phyloP scores from a whole-genome alignment of 176 grass and related monocot genomes.

The Aechmea fasciata region DNA sequence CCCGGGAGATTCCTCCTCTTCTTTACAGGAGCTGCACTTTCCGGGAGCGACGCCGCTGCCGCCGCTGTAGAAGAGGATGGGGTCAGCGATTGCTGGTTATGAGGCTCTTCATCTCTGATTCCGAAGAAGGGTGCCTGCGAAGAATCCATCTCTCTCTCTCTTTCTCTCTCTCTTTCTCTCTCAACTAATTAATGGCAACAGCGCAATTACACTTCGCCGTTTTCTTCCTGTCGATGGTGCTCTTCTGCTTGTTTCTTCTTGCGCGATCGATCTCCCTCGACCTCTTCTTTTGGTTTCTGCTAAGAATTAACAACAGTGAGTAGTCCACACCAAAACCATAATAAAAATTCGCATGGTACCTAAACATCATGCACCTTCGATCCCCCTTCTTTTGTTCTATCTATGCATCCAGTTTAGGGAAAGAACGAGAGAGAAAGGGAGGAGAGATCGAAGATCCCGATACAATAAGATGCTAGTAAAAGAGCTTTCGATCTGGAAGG shows the following conservation, averaged over 20 bases:
- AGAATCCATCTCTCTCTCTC: slow-evolving; percentile 24
- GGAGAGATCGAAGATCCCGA: slow-evolving; percentile 33
- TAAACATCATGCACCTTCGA: slow-evolving; percentile 45
- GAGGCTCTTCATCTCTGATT: slow-evolving; percentile 79
- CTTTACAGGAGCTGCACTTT: slow-evolving; percentile 45
- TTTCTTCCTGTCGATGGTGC: no score
- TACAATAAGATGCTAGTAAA: slow-evolving; percentile 30
- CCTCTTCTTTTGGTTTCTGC: slow-evolving; percentile 2
- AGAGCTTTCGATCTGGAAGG: slow-evolving; percentile 41
- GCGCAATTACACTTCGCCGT: no score
- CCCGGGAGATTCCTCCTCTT: slow-evolving; percentile 90
- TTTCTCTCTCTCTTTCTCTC: no score
- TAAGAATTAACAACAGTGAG: slow-evolving; percentile 8
- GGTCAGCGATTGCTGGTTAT: slow-evolving; percentile 31
- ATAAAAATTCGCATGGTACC: slow-evolving; percentile 21
- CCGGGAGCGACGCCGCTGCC: slow-evolving; percentile 15
- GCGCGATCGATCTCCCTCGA: slow-evolving; percentile 17
- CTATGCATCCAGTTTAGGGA: slow-evolving; percentile 26
- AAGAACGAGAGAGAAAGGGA: slow-evolving; percentile 35
- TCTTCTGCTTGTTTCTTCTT: not conserved
- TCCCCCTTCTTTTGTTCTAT: slow-evolving; percentile 16
- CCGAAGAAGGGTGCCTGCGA: slow-evolving; percentile 71
- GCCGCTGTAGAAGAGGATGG: not conserved
- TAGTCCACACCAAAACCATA: not conserved
- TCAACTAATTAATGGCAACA: no score